Evolutionary conservation across 805 yeast genomes (phyloP), one percentile per base, ranked within the genome.

Genomic region (Candida alai): DNA sequence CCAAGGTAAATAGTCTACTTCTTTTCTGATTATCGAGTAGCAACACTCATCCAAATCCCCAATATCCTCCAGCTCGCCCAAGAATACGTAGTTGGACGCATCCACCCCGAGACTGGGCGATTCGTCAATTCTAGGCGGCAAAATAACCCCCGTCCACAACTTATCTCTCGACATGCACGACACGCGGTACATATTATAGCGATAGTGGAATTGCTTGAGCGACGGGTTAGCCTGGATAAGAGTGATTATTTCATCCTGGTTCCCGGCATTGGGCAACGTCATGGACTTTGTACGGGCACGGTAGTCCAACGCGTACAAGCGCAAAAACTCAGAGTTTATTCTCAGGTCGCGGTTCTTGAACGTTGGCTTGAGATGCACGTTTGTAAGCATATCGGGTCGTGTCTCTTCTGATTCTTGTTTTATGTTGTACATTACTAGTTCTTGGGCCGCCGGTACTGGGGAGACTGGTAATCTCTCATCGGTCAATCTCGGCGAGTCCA

Each of bases 141-240:
- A 49, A 4, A 77, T 62, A 11, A 77, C 78, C 32, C 61, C 64
- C 23, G 63, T 60, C 80, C 80, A 76, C 29, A 76, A 51, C 46
- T 73, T 69, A 28, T 74, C 75, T 35, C 75, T 56, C 3, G 75
- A 62, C 12, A 62, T 36, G 6, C 61, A 48, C 1, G 73, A 72
- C 15, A 74, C 44, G 30, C 58, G 63, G 29, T 45, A 45, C 11
- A 57, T 35, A 36, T 59, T 49, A 34, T 53, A 39, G 18, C 39
- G 32, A 18, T 40, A 27, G 53, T 51, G 58, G 48, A 65, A 62
- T 21, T 56, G 52, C 15, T 41, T 42, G 37, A 51, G 44, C 8
- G 34, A 36, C 9, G 48, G 50, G 15, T 34, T 40, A 6, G 37
- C 22, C 5, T 19, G 15, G 3, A 36, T 17, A 10, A 32, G 19